Evolutionary conservation across 1,139 yeast species (phyloP).

Genomic region (Yamadazyma siamensis): DNA sequence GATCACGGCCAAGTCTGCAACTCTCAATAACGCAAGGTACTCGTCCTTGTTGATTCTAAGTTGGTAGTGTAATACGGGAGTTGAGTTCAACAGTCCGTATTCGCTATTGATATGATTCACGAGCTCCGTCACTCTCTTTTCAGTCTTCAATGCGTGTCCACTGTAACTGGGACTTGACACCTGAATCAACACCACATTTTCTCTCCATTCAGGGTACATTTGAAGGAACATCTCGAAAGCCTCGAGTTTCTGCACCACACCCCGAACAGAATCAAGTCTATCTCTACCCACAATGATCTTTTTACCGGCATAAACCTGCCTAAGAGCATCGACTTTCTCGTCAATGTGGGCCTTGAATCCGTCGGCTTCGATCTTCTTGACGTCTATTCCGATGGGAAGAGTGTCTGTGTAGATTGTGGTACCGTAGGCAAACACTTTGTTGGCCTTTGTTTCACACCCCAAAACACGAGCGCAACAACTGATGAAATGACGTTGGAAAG

Average conservation of each 20-base stretch:
- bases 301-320: slow-evolving; percentile 66
- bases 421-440: slow-evolving; percentile 71
- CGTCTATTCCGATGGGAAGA: slow-evolving; percentile 84
- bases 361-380: slow-evolving; percentile 58
- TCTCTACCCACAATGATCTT: slow-evolving; percentile 84
- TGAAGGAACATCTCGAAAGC: slow-evolving; percentile 81
- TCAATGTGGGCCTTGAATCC: slow-evolving; percentile 38
- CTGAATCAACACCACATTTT: slow-evolving; percentile 83
- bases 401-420: slow-evolving; percentile 69
- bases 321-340: slow-evolving; percentile 47
- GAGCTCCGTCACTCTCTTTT: slow-evolving; percentile 75
- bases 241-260: slow-evolving; percentile 76
- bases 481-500: slow-evolving; percentile 86
- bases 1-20: slow-evolving; percentile 85
- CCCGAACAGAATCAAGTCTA: slow-evolving; percentile 74
- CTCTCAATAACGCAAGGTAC: slow-evolving; percentile 80
- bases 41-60: slow-evolving; percentile 86
- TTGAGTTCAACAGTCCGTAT: slow-evolving; percentile 73
- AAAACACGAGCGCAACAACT: slow-evolving; percentile 83
- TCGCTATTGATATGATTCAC: slow-evolving; percentile 77
- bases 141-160: slow-evolving; percentile 56
- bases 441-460: slow-evolving; percentile 62
- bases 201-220: slow-evolving; percentile 90
- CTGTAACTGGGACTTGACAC: slow-evolving; percentile 76
- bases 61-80: slow-evolving; percentile 90